Evolutionary conservation across 257 asterid species (phyloP), one percentile per base, ranked within the genome.

Genomic region (Solanum chilense): DNA sequence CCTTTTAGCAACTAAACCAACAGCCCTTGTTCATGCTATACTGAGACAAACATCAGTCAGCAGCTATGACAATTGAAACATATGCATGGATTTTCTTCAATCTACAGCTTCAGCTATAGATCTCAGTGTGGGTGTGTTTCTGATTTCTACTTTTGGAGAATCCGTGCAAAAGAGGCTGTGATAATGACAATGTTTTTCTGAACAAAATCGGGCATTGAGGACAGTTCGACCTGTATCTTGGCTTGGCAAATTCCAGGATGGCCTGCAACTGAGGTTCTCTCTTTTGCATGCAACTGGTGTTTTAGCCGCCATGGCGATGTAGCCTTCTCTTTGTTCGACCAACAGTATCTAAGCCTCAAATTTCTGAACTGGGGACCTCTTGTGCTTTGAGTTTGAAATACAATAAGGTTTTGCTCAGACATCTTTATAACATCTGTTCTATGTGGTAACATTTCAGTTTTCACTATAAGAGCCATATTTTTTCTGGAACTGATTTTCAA

Each of bases 261-360:
- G 82, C 82, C 52, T 37, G 33, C 82, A 74, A 21, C 20, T 39
- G 82, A 74, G 82, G 82, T 10, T 47, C 33, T 45, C 18, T 21
- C 41, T 66, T 20, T 76, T 70, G 39, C 82, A n/a, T 70, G 89
- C 88, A 82, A 86, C 1, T 13, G 90, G 73, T 71, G 18, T n/a
- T 8, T 76, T 88, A 23, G 90, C 89, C 82, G 86, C 85, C 89
- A 86, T 86, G 90, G 82, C 78, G 68, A 52, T 25, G 86, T 27
- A 35, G 31, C 42, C 27, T 56, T 81, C 86, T 41, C 84, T 66
- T 78, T 37, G 12, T 39, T 20, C 12, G 29, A 37, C 31, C 82
- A 75, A 21, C 81, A 73, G 49, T 31, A 20, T 73, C 47, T 73
- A 45, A 73, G 47, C 33, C 82, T 74, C 82, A 39, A 74, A 21